Percentiles rank a stretch among this genome's conserved stretches.
Evolutionary conservation across 2,329 filamentous ascomycete species (phyloP).

Genomic region (Aspergillus spinulosporus): DNA sequence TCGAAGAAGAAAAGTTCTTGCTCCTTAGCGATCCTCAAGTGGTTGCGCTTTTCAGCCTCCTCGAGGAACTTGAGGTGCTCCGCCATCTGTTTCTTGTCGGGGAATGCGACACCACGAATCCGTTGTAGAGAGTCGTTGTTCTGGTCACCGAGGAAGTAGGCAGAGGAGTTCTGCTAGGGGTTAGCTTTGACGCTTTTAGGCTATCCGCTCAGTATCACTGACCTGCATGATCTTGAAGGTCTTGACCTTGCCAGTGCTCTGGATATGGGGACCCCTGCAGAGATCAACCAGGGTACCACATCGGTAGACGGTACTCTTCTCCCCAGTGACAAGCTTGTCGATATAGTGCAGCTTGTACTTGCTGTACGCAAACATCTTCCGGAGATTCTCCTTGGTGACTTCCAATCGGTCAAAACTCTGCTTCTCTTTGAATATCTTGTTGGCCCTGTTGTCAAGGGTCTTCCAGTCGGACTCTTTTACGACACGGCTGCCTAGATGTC

Average conservation of each 20-base stretch:
- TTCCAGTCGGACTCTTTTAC: constrained; percentile 80
- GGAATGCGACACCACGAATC: constrained; percentile 95
- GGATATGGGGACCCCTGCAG: constrained; percentile 91
- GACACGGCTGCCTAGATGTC: constrained; percentile 46
- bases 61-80: constrained; percentile 94
- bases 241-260: constrained; percentile 90
- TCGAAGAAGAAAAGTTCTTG: constrained; percentile 99
- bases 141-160: constrained; percentile 92
- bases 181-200: constrained; percentile 1
- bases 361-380: constrained; percentile 97
- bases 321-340: constrained; percentile 87
- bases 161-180: constrained; percentile 63
- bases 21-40: constrained; percentile 88
- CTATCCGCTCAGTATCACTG: constrained; percentile 21
- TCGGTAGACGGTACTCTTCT: constrained; percentile 89
- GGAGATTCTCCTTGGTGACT: constrained; percentile 84
- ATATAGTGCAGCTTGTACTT: constrained; percentile 99
- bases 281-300: constrained; percentile 93
- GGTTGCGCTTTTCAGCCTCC: constrained; percentile 96
- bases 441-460: constrained; percentile 75
- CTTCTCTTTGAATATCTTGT: constrained; percentile 91
- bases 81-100: constrained; percentile 90
- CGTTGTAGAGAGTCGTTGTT: constrained; percentile 93
- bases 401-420: constrained; percentile 89
- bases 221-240: constrained; percentile 88